phyloP scores from a whole-genome alignment of 805 yeast species.

The Starmerella asiatica region DNA sequence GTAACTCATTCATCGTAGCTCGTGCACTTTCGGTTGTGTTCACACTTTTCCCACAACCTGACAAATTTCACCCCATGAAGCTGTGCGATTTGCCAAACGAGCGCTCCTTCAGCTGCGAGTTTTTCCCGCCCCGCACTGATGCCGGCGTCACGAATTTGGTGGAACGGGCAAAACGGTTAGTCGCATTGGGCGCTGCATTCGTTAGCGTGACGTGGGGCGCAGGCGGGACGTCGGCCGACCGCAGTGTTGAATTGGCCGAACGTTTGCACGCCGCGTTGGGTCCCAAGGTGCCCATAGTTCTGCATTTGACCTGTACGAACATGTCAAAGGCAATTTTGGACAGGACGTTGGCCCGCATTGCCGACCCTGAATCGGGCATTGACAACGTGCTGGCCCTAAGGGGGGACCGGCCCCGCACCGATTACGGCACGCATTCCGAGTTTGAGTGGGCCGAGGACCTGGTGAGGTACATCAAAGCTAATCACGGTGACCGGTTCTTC shows the following conservation, averaged over 20 bases:
- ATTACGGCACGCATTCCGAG: constrained; percentile 33
- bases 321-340: constrained; percentile 68
- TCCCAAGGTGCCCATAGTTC: constrained; percentile 65
- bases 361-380: constrained; percentile 66
- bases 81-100: constrained; percentile 33
- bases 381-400: constrained; percentile 81
- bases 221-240: constrained; percentile 84
- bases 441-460: constrained; percentile 57
- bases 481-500: constrained; percentile 72
- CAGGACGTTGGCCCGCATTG: constrained; percentile 42
- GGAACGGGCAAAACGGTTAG: constrained; percentile 80
- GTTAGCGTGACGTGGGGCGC: constrained; percentile 98
- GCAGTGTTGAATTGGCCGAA: constrained; percentile 70
- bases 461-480: constrained; percentile 55
- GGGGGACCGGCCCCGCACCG: constrained; percentile 85
- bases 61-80: constrained; percentile 6
- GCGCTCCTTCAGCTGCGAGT: constrained; percentile 74
- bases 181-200: constrained; percentile 74
- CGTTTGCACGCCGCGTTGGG: constrained; percentile 55
- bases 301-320: constrained; percentile 94
- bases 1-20: neutral
- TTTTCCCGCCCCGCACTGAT: constrained; percentile 88
- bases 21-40: neutral
- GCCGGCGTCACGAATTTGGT: constrained; percentile 68
- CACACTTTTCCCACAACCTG: neutral